Base-by-base conservation (phyloP, 2,329 filamentous ascomycete genomes). In the Knoxdaviesia capensis region DNA sequence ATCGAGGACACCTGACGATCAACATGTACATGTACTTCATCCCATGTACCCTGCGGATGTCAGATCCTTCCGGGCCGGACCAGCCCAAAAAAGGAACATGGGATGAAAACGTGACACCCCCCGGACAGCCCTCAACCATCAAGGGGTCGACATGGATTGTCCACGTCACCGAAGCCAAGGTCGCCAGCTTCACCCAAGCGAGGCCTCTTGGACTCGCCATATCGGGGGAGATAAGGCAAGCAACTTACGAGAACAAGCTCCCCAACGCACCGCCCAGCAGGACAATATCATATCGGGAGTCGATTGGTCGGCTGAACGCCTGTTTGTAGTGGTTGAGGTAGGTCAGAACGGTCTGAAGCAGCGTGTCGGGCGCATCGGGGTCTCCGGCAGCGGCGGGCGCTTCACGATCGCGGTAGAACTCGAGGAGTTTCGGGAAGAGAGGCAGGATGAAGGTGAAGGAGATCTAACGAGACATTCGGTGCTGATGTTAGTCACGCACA, bases 381-480 rank as follows among this genome's bases (percentile, higher is more conserved):
- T 57, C 51, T 9, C 59, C 56, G 36, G 61, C 53, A 42, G 59
- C 51, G n/a, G 63, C 53, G 29, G 67, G 62, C 36, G 71, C 70
- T 60, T 94, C 87, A 59, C 77, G 75, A 55, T 84, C 78, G 61
- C 85, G 83, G 65, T 96, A 98, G 71, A 94, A 96, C 53, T 92
- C 81, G 59, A 96, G 80, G 38, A 98, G 79, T 45, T 86, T 87
- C 6, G 87, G 90, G 57, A 96, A 98, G 34, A 98, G 74, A 0
- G 90, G 90, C 6, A 98, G 78, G 56, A 96, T 96, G 57, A 98
- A 94, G 31, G 90, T 98, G 59, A 98, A 98, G 43, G 88, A 94
- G 53, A 96, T 84, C 88, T 94, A 48, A 20, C 20, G 20, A 20
- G 32, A 20, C 6, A 34, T 20, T 40, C 44, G 31, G 38, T 38